A percentile compares a stretch with the other conserved stretches of the same genome.
phyloP scores from a whole-genome alignment of 352 stramenopile genomes.

The Pythium sukuiense region DNA sequence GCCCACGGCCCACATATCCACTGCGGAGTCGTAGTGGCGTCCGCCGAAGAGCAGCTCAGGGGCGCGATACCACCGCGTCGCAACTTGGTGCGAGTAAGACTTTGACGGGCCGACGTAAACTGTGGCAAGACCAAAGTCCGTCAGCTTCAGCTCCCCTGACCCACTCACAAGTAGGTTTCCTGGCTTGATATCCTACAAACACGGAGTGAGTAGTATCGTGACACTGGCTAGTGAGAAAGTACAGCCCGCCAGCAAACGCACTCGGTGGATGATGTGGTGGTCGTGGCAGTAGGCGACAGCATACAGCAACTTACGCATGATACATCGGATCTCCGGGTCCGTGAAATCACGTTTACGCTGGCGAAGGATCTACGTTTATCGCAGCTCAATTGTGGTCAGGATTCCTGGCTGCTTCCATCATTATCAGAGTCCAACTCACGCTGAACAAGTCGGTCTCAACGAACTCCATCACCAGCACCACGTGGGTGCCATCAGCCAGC shows the following conservation, averaged over 20 bases:
- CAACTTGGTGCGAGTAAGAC: constrained; percentile 72
- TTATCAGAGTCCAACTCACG: constrained; percentile 21
- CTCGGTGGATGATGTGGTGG: constrained; percentile 64
- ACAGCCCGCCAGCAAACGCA: constrained; percentile 4
- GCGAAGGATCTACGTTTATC: constrained; percentile 37
- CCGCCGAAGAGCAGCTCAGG: constrained; percentile 80
- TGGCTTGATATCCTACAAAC: constrained; percentile 65
- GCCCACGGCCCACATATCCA: constrained; percentile 79
- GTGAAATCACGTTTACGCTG: constrained; percentile 37
- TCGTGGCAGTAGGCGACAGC: constrained; percentile 63
- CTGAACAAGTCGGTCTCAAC: constrained; percentile 63
- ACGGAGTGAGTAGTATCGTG: neutral
- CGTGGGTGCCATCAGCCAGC: constrained; percentile 48
- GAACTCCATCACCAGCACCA: constrained; percentile 75
- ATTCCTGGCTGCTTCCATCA: neutral
- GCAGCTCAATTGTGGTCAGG: neutral
- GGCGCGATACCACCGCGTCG: constrained; percentile 82
- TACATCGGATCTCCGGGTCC: constrained; percentile 42
- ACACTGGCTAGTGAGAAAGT: neutral
- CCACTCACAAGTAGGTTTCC: constrained; percentile 61
- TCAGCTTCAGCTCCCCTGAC: constrained; percentile 66
- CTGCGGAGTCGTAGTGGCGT: constrained; percentile 50
- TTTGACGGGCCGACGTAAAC: constrained; percentile 44
- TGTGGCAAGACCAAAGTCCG: constrained; percentile 78
- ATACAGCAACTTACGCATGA: constrained; percentile 71